phyloP scores from a whole-genome alignment of 2,329 filamentous ascomycete genomes.

The Aspergillus sp. region DNA sequence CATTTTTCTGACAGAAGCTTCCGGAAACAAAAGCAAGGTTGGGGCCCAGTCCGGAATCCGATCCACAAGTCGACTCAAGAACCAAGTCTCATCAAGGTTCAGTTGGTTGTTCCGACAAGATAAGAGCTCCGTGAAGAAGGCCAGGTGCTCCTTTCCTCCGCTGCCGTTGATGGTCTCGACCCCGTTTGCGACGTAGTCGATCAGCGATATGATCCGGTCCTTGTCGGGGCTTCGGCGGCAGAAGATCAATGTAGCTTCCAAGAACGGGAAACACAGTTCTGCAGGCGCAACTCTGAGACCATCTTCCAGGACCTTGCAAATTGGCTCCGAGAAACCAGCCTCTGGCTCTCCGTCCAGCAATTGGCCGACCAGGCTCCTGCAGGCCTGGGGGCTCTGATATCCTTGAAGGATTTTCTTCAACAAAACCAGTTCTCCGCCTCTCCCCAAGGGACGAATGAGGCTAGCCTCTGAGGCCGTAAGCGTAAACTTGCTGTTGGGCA shows the following conservation, averaged over 20 bases:
- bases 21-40: constrained; percentile 51
- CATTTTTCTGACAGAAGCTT: constrained; percentile 43
- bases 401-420: constrained; percentile 64
- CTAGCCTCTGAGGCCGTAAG: constrained; percentile 32
- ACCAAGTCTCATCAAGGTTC: constrained; percentile 32
- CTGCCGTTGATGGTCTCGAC: constrained; percentile 48
- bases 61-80: constrained; percentile 35
- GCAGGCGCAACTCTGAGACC: constrained; percentile 54
- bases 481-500: constrained; percentile 29
- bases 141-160: constrained; percentile 48
- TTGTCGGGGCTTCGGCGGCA: constrained; percentile 41
- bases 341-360: constrained; percentile 53
- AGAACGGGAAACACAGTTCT: constrained; percentile 51
- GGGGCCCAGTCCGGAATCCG: constrained; percentile 51
- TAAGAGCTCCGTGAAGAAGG: constrained; percentile 54
- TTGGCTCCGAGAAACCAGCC: constrained; percentile 47
- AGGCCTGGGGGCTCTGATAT: constrained; percentile 54
- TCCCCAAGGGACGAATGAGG: constrained; percentile 33
- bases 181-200: constrained; percentile 44
- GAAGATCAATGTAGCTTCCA: constrained; percentile 58
- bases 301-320: constrained; percentile 54
- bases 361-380: constrained; percentile 55
- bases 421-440: constrained; percentile 32
- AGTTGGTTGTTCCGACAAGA: constrained; percentile 38
- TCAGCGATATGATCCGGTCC: constrained; percentile 35